Evolutionary conservation across 2,329 filamentous ascomycete genomes (phyloP), one percentile per base, ranked within the genome.

Genomic region (Penicillium sp.): DNA sequence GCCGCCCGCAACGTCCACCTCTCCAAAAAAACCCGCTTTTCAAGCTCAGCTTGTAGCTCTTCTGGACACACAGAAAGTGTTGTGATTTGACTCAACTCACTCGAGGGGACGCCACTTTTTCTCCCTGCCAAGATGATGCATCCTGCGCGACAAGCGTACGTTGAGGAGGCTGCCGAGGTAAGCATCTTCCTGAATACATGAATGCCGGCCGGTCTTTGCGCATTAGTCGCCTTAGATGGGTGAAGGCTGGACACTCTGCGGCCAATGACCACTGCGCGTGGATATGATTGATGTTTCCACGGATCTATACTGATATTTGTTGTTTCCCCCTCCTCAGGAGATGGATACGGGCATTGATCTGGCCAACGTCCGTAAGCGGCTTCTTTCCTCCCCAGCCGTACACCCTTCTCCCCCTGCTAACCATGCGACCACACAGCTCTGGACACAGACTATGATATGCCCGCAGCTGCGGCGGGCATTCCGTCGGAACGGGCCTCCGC

Each of bases 121-220:
- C 9, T 24, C 24, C 11, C 43, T 46, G 49, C 53, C 60, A 71
- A 64, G 65, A 79, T 73, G 67, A 79, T 95, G 75, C 91, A 96
- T 75, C 91, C 91, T 49, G 83, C 91, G 67, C 82, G 93, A 57
- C 86, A 91, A 71, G 91, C 91, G 37, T 96, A 94, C 70, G 90
- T 97, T 55, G 91, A 97, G 77, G 91, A 96, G 65, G 71, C 77
- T 64, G 71, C 77, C 45, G 79, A 85, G 75, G 84, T 86, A 78
- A 75, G 80, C 63, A 40, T 27, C 18, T 43, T 45, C 28, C 48
- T 47, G 45, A 6, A 24, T 32, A 33, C 27, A 26, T 35, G 27
- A 45, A 13, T 26, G 12, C 18, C 12, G 29, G n/a, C 36, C 11
- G 26, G 12, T 13, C 6, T 32, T 11, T 8, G 7, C 29, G 8